Percentiles rank a stretch among this genome's conserved stretches.
These are phyloP conservation scores for Microsporum canis DNA, from an alignment of 2,329 filamentous ascomycete genomes.

Conservation along the genomic window DNA sequence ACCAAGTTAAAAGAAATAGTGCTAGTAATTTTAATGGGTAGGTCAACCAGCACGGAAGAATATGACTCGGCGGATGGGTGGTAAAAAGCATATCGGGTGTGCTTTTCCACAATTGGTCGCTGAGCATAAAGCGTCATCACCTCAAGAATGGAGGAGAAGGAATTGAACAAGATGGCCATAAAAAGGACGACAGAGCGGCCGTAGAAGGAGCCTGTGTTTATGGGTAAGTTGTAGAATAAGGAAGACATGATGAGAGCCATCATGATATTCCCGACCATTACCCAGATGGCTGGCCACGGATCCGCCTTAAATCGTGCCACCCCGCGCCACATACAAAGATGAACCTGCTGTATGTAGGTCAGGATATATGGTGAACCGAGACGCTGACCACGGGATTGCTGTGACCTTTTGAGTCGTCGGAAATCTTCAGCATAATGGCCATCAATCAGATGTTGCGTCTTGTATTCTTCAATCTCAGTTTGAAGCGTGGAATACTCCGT, in stretches of 20 bases:
- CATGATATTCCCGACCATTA: constrained; percentile 54
- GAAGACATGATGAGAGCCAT: constrained; percentile 68
- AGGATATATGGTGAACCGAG: constrained; percentile 69
- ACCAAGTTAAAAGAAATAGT: constrained; percentile 63
- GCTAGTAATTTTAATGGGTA: constrained; percentile 73
- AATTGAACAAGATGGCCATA: constrained; percentile 57
- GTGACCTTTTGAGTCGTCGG: not conserved
- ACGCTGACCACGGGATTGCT: constrained; percentile 37
- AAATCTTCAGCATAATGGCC: constrained; percentile 26
- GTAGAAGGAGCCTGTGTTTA: constrained; percentile 63
- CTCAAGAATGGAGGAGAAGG: constrained; percentile 67
- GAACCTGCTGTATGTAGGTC: constrained; percentile 61
- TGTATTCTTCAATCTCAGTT: constrained; percentile 35
- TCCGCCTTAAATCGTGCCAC: constrained; percentile 66
- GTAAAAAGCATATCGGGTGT: constrained; percentile 73
- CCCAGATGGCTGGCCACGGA: constrained; percentile 57
- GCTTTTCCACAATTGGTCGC: constrained; percentile 85
- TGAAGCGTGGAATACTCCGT: constrained; percentile 35
- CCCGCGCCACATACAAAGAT: constrained; percentile 69
- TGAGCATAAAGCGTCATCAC: constrained; percentile 33
- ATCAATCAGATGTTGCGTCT: constrained; percentile 31
- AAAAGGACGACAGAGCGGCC: constrained; percentile 67
- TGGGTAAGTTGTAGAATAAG: constrained; percentile 65
- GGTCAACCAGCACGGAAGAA: constrained; percentile 66
- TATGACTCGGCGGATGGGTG: constrained; percentile 71